Conservation (phyloP, 768 basidiomycete species). For the Cubamyces sp. region DNA sequence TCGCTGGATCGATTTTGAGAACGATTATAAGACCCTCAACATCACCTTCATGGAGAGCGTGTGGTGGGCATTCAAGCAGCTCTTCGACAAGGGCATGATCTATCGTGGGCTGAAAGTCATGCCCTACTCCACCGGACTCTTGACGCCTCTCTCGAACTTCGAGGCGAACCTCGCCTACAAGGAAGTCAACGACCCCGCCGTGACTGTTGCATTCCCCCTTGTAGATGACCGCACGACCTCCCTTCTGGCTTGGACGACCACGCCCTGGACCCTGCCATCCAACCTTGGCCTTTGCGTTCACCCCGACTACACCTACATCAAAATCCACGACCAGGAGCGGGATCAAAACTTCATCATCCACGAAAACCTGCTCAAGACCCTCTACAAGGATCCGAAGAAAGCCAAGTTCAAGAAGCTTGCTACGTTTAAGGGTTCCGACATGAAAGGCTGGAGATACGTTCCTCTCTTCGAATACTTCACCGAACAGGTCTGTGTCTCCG, state of each 20-base stretch:
- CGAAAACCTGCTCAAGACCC: slow-evolving; percentile 80
- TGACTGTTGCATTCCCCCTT: slow-evolving; percentile 91
- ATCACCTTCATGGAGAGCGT: slow-evolving; percentile 94
- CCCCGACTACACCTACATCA: slow-evolving; percentile 94
- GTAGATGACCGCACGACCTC: slow-evolving; percentile 92
- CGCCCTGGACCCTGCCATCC: slow-evolving; percentile 97
- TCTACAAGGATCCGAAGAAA: slow-evolving; percentile 98
- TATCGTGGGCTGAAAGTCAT: slow-evolving; percentile 94
- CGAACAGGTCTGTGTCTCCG: slow-evolving; percentile 67
- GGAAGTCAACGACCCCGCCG: slow-evolving; percentile 93
- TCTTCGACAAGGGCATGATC: slow-evolving; percentile 91
- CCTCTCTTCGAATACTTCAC: slow-evolving; percentile 98
- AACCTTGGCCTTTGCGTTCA: slow-evolving; percentile 96
- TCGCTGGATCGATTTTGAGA: slow-evolving; percentile 99
- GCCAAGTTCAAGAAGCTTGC: slow-evolving; percentile 93
- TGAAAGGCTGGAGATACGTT: slow-evolving; percentile 95
- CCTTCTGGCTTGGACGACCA: slow-evolving; percentile 97
- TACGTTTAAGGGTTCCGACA: slow-evolving; percentile 85
- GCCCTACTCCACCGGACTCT: slow-evolving; percentile 97
- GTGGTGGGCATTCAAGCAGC: slow-evolving; percentile 97
- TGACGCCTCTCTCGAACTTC: slow-evolving; percentile 96
- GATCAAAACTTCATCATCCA: slow-evolving; percentile 91
- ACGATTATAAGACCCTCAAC: slow-evolving; percentile 98
- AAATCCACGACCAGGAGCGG: slow-evolving; percentile 89
- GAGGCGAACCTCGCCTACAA: slow-evolving; percentile 92